Evolutionary conservation across 2,329 filamentous ascomycete species (phyloP).

Genomic region (Zasmidium citrigriseum): DNA sequence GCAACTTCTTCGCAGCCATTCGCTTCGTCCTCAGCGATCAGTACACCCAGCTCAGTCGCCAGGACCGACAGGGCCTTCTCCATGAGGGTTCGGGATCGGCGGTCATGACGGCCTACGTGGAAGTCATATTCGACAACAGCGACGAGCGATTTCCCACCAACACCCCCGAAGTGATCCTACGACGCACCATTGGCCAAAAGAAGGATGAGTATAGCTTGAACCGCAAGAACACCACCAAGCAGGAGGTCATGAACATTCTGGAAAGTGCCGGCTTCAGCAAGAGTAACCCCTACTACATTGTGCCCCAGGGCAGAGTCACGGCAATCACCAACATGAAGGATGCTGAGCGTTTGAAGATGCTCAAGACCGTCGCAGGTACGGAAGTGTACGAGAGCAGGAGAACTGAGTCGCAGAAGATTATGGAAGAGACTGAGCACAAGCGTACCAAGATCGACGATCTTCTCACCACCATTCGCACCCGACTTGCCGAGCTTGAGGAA

Average conservation of each 20-base stretch:
- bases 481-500: slow-evolving; percentile 85
- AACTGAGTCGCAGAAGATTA: slow-evolving; percentile 91
- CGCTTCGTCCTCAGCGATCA: slow-evolving; percentile 93
- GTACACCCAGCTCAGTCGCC: slow-evolving; percentile 91
- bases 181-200: slow-evolving; percentile 93
- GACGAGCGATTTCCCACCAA: slow-evolving; percentile 94
- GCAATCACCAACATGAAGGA: slow-evolving; percentile 99
- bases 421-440: slow-evolving; percentile 95
- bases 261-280: slow-evolving; percentile 96
- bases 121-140: slow-evolving; percentile 97
- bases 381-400: slow-evolving; percentile 94
- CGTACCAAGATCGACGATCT: slow-evolving; percentile 91
- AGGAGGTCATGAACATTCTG: slow-evolving; percentile 90
- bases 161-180: slow-evolving; percentile 84
- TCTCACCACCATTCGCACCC: slow-evolving; percentile 86
- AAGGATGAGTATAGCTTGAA: slow-evolving; percentile 99
- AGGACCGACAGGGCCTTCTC: slow-evolving; percentile 93
- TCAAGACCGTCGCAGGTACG: slow-evolving; percentile 98
- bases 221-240: slow-evolving; percentile 92
- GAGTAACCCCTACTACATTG: slow-evolving; percentile 98
- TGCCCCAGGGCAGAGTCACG: slow-evolving; percentile 94
- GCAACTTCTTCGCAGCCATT: slow-evolving; percentile 99
- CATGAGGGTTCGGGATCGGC: slow-evolving; percentile 97
- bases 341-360: slow-evolving; percentile 78
- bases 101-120: slow-evolving; percentile 99